Evolutionary conservation across 345 rosid genomes (phyloP).

Genomic region (Acer saccharum): DNA sequence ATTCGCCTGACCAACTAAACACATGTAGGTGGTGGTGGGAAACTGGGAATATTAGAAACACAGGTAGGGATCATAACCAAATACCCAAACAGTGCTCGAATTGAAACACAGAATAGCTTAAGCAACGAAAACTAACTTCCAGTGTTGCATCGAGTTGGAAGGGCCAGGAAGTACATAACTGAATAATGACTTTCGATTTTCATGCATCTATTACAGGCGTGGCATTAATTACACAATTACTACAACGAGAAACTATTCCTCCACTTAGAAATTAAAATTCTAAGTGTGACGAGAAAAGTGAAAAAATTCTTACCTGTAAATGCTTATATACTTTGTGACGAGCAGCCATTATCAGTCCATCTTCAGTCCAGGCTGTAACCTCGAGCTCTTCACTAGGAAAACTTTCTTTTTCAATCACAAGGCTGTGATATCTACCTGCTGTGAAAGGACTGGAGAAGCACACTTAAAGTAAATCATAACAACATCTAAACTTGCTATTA

Average conservation of each 20-base stretch:
- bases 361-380: constrained; percentile 94
- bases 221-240: background rate
- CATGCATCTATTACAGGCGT: background rate
- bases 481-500: constrained; percentile 6
- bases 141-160: background rate
- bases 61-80: no score
- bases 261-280: background rate
- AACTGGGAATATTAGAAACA: no score
- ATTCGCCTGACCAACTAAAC: no score
- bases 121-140: background rate
- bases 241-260: background rate
- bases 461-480: constrained; percentile 5
- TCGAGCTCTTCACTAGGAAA: constrained; percentile 76
- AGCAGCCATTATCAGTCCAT: constrained; percentile 94
- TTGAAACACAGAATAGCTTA: background rate
- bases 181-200: background rate
- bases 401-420: constrained; percentile 75
- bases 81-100: no score
- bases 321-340: constrained; percentile 79
- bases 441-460: constrained; percentile 64
- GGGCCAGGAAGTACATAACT: background rate
- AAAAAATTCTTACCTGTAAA: constrained; percentile 56
- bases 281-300: background rate
- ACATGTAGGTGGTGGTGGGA: no score
- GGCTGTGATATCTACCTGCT: constrained; percentile 94